Percentiles rank a stretch among this genome's conserved stretches.
These are phyloP conservation scores for Parsonsia alboflavescens DNA, from an alignment of 257 asterid species.

Conservation along the genomic window DNA sequence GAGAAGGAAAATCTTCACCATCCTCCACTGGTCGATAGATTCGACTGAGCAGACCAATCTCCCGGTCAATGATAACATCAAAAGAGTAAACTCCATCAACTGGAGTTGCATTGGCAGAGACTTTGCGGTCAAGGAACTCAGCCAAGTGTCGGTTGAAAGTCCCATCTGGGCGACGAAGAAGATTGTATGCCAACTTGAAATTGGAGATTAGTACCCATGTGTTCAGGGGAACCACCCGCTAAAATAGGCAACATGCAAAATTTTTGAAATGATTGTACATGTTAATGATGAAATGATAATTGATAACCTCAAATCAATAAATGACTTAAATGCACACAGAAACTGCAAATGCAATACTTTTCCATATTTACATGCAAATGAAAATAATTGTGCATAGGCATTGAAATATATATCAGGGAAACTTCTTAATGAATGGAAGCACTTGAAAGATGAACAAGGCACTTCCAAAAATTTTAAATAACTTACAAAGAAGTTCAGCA, in stretches of 20 bases:
- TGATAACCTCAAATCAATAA: not conserved
- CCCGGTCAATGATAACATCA: slow-evolving; percentile 62
- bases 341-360: not conserved
- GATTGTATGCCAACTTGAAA: slow-evolving; percentile 76
- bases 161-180: slow-evolving; percentile 84
- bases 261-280: not conserved
- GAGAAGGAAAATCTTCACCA: slow-evolving; percentile 32
- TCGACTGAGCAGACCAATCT: slow-evolving; percentile 60
- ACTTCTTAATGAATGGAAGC: not conserved
- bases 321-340: not conserved
- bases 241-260: slow-evolving; percentile 13
- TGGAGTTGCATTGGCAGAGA: slow-evolving; percentile 59
- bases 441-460: not conserved
- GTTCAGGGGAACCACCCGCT: slow-evolving; percentile 81
- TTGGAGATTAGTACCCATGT: slow-evolving; percentile 83
- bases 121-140: slow-evolving; percentile 77
- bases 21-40: slow-evolving; percentile 43
- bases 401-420: not conserved
- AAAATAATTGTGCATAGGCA: not conserved
- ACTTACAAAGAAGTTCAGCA: not conserved
- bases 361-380: not conserved
- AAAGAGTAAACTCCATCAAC: slow-evolving; percentile 71
- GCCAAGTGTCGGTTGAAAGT: slow-evolving; percentile 70
- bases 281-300: not conserved
- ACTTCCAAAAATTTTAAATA: not conserved